Evolutionary conservation across 2,329 filamentous ascomycete species (phyloP).

Genomic region (Penicillium sp.): DNA sequence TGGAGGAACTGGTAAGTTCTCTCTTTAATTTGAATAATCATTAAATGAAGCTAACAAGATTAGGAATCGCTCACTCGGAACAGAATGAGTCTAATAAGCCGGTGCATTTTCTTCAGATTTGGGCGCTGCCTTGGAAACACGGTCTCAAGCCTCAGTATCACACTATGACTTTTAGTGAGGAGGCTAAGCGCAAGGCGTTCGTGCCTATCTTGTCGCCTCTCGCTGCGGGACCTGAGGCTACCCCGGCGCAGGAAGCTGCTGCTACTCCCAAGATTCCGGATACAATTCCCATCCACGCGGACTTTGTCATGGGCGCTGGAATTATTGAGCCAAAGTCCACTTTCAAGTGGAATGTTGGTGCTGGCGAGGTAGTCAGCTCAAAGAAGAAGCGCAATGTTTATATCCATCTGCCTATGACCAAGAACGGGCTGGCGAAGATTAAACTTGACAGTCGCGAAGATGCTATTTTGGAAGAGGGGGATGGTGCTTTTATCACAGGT

Average conservation of each 20-base stretch:
- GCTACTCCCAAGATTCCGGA: slow-evolving; percentile 60
- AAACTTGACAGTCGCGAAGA: slow-evolving; percentile 65
- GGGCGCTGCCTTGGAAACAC: slow-evolving; percentile 74
- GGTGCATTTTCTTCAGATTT: slow-evolving; percentile 86
- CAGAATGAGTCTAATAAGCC: slow-evolving; percentile 71
- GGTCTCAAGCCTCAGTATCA: slow-evolving; percentile 74
- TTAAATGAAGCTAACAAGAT: slow-evolving; percentile 1
- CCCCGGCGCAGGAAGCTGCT: slow-evolving; percentile 60
- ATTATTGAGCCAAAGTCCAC: slow-evolving; percentile 64
- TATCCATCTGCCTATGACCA: slow-evolving; percentile 77
- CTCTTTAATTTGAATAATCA: background rate
- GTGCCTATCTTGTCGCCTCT: slow-evolving; percentile 74
- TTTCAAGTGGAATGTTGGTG: slow-evolving; percentile 73
- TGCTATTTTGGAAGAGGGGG: slow-evolving; percentile 69
- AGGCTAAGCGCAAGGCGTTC: slow-evolving; percentile 67
- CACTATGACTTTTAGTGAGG: slow-evolving; percentile 70
- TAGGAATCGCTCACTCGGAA: slow-evolving; percentile 74
- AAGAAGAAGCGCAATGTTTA: slow-evolving; percentile 67
- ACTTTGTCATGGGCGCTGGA: slow-evolving; percentile 77
- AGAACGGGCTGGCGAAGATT: slow-evolving; percentile 70
- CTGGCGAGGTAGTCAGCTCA: slow-evolving; percentile 31
- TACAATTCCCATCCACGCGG: slow-evolving; percentile 81
- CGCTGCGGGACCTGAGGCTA: slow-evolving; percentile 63
- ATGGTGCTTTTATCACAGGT: slow-evolving; percentile 72
- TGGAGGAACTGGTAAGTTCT: slow-evolving; percentile 65